phyloP scores from a whole-genome alignment of 2,329 filamentous ascomycete species.

The Periconia sp. region DNA sequence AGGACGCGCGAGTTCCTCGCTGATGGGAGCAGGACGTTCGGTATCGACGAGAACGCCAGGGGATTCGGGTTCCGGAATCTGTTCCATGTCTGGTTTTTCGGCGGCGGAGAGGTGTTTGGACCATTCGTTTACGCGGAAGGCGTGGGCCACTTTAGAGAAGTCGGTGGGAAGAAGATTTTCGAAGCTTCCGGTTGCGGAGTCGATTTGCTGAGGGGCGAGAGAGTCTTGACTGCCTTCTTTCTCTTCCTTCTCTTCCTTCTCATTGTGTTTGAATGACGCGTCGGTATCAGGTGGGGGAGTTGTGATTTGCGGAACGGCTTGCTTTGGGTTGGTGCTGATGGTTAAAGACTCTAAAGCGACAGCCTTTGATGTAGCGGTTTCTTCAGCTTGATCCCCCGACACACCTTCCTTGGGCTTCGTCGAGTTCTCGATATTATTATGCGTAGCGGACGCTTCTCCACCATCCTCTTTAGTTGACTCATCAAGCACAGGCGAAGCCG shows the following conservation, averaged over 20 bases:
- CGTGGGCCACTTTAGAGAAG: slow-evolving; percentile 74
- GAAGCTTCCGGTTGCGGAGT: slow-evolving; percentile 48
- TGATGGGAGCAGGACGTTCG: slow-evolving; percentile 59
- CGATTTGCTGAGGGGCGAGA: slow-evolving; percentile 13
- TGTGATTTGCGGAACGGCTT: too few relatives aligned
- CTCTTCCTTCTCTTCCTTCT: too few relatives aligned
- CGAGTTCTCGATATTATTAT: not conserved
- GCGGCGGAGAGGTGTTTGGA: slow-evolving; percentile 83
- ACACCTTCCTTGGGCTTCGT: not conserved
- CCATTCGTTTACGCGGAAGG: slow-evolving; percentile 94
- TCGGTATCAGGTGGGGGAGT: too few relatives aligned
- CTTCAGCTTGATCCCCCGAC: too few relatives aligned
- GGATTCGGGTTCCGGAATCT: slow-evolving; percentile 54
- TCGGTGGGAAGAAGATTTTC: slow-evolving; percentile 65
- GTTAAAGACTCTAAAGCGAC: slow-evolving; percentile 23
- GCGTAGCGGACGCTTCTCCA: not conserved
- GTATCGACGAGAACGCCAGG: slow-evolving; percentile 45
- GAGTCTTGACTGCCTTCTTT: too few relatives aligned
- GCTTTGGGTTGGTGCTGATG: slow-evolving; percentile 37
- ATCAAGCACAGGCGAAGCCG: slow-evolving; percentile 25
- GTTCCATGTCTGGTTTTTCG: slow-evolving; percentile 69
- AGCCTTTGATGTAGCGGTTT: not conserved
- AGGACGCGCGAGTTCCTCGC: slow-evolving; percentile 28
- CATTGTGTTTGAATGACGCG: too few relatives aligned
- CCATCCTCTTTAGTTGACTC: slow-evolving; percentile 5